These are phyloP conservation scores for Fusarium floridanum DNA, from an alignment of 2,329 filamentous ascomycete species.

Conservation along the genomic window DNA sequence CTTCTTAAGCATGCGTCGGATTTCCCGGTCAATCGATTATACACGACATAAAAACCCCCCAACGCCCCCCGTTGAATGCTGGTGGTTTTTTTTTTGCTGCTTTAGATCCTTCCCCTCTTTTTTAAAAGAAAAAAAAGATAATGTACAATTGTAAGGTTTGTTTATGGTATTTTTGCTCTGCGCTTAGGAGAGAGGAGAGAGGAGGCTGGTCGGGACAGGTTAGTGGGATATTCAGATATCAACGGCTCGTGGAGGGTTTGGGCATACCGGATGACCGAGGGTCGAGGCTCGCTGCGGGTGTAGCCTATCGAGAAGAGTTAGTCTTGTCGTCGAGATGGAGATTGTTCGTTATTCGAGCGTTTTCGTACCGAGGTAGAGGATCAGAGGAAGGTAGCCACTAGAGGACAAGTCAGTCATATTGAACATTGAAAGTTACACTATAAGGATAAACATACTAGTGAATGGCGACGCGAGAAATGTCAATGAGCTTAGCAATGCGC, in stretches of 20 bases:
- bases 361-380: constrained; percentile 89
- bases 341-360: constrained; percentile 38
- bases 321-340: constrained; percentile 32
- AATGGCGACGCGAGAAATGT: constrained; percentile 91
- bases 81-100: constrained; percentile 32
- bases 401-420: constrained; percentile 51
- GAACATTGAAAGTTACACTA: not conserved
- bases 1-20: constrained; percentile 33
- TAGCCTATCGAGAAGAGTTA: constrained; percentile 72
- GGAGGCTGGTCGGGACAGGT: constrained; percentile 59
- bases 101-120: constrained; percentile 5
- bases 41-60: constrained; percentile 27
- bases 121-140: constrained; percentile 30
- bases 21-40: constrained; percentile 32
- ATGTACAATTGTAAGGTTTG: constrained; percentile 43
- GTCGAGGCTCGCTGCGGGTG: constrained; percentile 92
- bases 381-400: constrained; percentile 95
- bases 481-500: constrained; percentile 97
- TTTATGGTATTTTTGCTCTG: constrained; percentile 19
- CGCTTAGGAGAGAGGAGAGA: constrained; percentile 73
- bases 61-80: constrained; percentile 45
- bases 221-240: constrained; percentile 39
- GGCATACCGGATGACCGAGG: constrained; percentile 73
- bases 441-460: constrained; percentile 80
- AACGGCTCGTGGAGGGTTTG: not conserved